A percentile compares a stretch with the other conserved stretches of the same genome.
Evolutionary conservation across 176 grass and related monocot genomes (phyloP).

Genomic region (Zizania latifolia): DNA sequence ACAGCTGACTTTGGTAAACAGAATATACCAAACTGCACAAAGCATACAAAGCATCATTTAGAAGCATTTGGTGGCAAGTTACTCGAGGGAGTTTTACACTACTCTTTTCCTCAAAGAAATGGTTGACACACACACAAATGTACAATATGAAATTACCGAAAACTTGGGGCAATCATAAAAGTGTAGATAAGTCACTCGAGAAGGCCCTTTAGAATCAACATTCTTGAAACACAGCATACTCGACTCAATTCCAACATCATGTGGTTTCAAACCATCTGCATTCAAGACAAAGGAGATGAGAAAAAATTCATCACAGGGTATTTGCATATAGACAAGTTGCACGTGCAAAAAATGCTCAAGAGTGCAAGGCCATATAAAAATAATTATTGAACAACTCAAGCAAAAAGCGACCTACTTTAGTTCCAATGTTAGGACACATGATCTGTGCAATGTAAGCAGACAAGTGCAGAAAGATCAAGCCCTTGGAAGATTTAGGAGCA

Average conservation of each 20-base stretch:
- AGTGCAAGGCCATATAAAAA: not conserved
- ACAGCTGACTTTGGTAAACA: slow-evolving; percentile 60
- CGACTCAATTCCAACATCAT: slow-evolving; percentile 47
- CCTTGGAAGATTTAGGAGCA: not conserved
- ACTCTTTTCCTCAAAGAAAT: not conserved
- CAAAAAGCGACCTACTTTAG: not conserved
- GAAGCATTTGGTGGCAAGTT: not conserved
- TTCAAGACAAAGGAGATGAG: not conserved
- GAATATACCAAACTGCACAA: slow-evolving; percentile 82
- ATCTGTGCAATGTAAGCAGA: too few species aligned
- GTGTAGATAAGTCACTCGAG: slow-evolving; percentile 59
- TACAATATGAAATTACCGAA: slow-evolving; percentile 41
- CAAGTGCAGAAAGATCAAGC: not conserved
- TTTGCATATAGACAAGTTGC: not conserved
- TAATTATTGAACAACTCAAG: not conserved
- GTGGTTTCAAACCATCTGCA: slow-evolving; percentile 52
- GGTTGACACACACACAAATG: not conserved
- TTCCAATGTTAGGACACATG: too few species aligned
- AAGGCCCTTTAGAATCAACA: slow-evolving; percentile 10
- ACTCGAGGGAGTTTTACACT: too few species aligned
- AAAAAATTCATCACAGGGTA: not conserved
- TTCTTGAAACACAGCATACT: slow-evolving; percentile 44
- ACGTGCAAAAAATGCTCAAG: not conserved
- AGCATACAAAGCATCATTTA: not conserved
- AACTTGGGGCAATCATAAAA: slow-evolving; percentile 67